These are phyloP conservation scores for Lactifluus volemus DNA, from an alignment of 768 basidiomycete species.

Conservation along the genomic window DNA sequence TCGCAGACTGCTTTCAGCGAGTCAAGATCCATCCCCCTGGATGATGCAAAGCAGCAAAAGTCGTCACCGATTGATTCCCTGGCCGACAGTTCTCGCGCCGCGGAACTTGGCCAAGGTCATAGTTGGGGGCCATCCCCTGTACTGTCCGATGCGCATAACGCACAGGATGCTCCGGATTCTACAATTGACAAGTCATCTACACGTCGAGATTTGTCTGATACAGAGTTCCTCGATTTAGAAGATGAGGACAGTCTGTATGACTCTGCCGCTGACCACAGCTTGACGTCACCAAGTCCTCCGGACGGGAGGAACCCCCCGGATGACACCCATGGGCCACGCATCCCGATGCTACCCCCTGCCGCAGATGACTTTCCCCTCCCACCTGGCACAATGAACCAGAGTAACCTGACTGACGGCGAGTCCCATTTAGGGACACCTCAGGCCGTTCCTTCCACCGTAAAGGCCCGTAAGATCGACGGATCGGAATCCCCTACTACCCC, in stretches of 20 bases:
- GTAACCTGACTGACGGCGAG: constrained; percentile 6
- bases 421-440: constrained; percentile 1
- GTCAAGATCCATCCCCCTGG: constrained; percentile 62
- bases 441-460: background rate
- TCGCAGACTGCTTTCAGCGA: constrained; percentile 40
- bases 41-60: constrained; percentile 69
- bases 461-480: constrained; percentile 17
- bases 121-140: constrained; percentile 6
- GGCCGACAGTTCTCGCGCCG: constrained; percentile 39
- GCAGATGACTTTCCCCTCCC: constrained; percentile 20
- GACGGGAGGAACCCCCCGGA: constrained; percentile 16
- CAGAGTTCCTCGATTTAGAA: constrained; percentile 63
- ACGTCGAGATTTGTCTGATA: constrained; percentile 22
- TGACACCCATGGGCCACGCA: constrained; percentile 8
- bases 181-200: constrained; percentile 15
- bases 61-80: constrained; percentile 61
- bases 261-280: constrained; percentile 31
- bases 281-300: constrained; percentile 15
- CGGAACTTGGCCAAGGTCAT: constrained; percentile 3
- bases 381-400: constrained; percentile 6
- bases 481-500: constrained; percentile 19
- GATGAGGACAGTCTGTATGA: constrained; percentile 38
- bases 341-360: constrained; percentile 9
- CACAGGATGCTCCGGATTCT: constrained; percentile 10
- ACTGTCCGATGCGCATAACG: background rate